Conservation (phyloP, 2,329 filamentous ascomycete genomes). For the Cladosporium austrohemisphaericum region DNA sequence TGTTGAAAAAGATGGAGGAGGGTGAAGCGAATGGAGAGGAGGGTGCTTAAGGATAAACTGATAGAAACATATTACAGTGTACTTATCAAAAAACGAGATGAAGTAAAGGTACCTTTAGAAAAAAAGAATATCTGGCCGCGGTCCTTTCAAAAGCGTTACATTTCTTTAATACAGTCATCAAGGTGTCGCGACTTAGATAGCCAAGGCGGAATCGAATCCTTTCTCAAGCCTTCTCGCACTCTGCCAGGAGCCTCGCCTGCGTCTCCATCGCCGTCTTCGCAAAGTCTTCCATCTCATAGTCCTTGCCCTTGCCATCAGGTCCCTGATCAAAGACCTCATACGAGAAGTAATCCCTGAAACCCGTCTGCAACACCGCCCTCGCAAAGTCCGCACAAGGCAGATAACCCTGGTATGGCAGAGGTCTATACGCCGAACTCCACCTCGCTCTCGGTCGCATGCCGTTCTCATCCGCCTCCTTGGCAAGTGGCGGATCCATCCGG, state of each 20-base stretch:
- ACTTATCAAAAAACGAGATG: no score
- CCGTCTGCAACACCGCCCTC: constrained; percentile 62
- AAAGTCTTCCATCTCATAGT: constrained; percentile 45
- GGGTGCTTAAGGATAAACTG: no score
- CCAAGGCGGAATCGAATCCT: no score
- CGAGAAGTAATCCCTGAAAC: constrained; percentile 64
- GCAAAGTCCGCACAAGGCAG: constrained; percentile 64
- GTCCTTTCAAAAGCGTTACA: no score
- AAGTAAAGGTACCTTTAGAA: no score
- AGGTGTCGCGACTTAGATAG: no score
- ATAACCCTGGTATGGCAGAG: constrained; percentile 68
- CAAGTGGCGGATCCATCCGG: constrained; percentile 48
- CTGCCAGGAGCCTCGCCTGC: constrained; percentile 10
- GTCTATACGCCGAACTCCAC: constrained; percentile 70
- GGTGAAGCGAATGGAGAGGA: no score
- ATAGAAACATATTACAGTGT: no score
- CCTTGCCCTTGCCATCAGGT: constrained; percentile 50
- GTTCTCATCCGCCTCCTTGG: constrained; percentile 45
- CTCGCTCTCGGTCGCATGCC: constrained; percentile 58
- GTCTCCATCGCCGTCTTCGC: constrained; percentile 16
- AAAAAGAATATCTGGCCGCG: no score
- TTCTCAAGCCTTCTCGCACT: constrained; percentile 9
- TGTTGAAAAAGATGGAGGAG: constrained; percentile 43
- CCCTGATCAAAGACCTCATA: constrained; percentile 68
- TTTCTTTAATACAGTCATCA: no score